Base-by-base conservation (phyloP, 1,284 basidiomycete genomes). In the Blastosporella zonata region DNA sequence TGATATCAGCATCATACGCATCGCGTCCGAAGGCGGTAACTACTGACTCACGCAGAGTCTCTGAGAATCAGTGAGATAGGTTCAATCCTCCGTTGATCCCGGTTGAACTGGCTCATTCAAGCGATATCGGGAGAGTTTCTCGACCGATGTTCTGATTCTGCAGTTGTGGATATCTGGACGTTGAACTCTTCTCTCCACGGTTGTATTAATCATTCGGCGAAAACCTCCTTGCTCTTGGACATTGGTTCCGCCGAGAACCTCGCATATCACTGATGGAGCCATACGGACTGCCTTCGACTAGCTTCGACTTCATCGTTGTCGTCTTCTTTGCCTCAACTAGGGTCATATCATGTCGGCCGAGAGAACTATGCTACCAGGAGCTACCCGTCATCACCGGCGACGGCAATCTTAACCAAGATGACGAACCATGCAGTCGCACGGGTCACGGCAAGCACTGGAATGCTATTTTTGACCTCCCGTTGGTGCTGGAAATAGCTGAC, bases 61-160 rank as follows among this genome's bases (percentile, higher is more conserved):
- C 40, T 7, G 25, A 17, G 10, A 27, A 10, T 10, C 29, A 3
- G 3, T n/a, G 29, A 13, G 4, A 7, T 8, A 31, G 6, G 8
- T n/a, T 7, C 34, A 18, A 18, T 8, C 12, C 31, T 37, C 50
- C 46, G 50, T 37, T 23, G 38, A 49, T 23, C 21, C n/a, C 50
- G 50, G 43, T 29, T 46, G 47, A 52, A 28, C 50, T 41, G 27
- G 50, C 42, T 49, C 41, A 31, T 4, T 27, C 9, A 27, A 10
- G 15, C 4, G 8, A 17, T 38, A 31, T 36, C 43, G 43, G 43
- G 9, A 38, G 37, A 17, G 39, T 49, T 53, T 47, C 36, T 31
- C 36, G 8, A 7, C 41, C 39, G 36, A 49, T 53, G 33, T 44
- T 15, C 20, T 49, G 27, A 43, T 42, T 8, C 23, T 31, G 15